phyloP scores from a whole-genome alignment of 2,329 filamentous ascomycete genomes.

The Blumeria hordei region DNA sequence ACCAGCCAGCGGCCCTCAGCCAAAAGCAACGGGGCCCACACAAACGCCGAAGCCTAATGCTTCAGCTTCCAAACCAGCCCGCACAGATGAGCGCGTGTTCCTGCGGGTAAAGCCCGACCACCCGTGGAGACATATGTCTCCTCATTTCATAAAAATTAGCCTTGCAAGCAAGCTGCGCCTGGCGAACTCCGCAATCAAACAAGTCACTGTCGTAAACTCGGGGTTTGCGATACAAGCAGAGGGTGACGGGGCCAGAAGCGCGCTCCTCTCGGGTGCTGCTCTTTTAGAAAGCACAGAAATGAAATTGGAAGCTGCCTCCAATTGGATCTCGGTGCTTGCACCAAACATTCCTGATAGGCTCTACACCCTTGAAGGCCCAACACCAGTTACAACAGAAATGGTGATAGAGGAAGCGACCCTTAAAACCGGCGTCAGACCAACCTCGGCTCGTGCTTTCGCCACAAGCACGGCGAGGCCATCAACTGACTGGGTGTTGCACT shows the following conservation, averaged over 20 bases:
- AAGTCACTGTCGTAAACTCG: not conserved
- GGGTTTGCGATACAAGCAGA: not conserved
- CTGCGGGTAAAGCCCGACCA: not conserved
- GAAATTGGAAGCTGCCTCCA: not conserved
- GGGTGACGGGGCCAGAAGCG: not conserved
- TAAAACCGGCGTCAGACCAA: not conserved
- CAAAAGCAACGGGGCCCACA: too few relatives aligned
- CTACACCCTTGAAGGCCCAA: not conserved
- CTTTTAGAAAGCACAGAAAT: not conserved
- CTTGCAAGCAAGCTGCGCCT: not conserved
- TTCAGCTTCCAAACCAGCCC: too few relatives aligned
- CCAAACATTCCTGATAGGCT: not conserved
- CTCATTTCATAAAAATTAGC: not conserved
- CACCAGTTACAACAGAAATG: not conserved
- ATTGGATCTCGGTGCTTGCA: not conserved
- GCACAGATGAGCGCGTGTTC: not conserved
- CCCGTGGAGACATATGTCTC: not conserved
- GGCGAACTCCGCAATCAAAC: not conserved
- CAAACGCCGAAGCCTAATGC: too few relatives aligned
- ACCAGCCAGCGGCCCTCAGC: too few relatives aligned
- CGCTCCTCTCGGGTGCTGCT: too few relatives aligned
- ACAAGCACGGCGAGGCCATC: not conserved
- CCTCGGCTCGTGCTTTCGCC: not conserved
- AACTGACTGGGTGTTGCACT: not conserved
- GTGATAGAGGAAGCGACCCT: not conserved